Evolutionary conservation across 2,329 filamentous ascomycete species (phyloP), one percentile per base, ranked within the genome.

Genomic region (Mollisia scopiformis): DNA sequence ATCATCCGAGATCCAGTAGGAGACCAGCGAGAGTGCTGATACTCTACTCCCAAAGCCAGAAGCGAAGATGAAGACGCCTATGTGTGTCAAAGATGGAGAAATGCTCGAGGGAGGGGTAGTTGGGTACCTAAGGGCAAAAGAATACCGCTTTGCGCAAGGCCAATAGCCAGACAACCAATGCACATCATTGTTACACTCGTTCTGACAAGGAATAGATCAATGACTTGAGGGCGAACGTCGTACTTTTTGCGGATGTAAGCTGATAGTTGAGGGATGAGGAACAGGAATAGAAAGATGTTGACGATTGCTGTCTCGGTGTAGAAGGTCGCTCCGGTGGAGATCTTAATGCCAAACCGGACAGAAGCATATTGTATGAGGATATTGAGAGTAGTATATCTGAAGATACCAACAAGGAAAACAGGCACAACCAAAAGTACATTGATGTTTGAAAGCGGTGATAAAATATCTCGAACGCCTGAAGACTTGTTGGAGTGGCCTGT

Each of bases 361-460:
- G 68, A 69, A 0, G 70, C 69, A 37, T 73, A 73, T 58, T 73
- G 71, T 10, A 73, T 72, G 2, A 73, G 52, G 10, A 72, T 58
- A 21, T 67, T 69, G 30, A 73, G 66, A 21, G 67, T 72, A 25
- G 70, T 68, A 43, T 71, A 73, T 31, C 71, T 56, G 8, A 72
- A 66, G 10, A 69, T 71, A 0, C 69, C 70, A 6, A 73, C 69
- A 3, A 73, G 62, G 51, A 73, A 72, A 11, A 72, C 65, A 3
- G 71, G 71, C 21, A 71, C 59, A 2, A 62, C 64, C 21, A 72
- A 55, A 10, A 66, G 39, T 2, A 68, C 59, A 11, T 70, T 72
- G 14, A 47, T 50, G 21, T 66, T 60, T 10, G 63, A 64, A 0
- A 70, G 27, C 16, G 62, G 52, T 2, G 57, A 46, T 2, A 51